Conservation (phyloP, 345 rosid genomes). For the Eucalyptus pauciflora region DNA sequence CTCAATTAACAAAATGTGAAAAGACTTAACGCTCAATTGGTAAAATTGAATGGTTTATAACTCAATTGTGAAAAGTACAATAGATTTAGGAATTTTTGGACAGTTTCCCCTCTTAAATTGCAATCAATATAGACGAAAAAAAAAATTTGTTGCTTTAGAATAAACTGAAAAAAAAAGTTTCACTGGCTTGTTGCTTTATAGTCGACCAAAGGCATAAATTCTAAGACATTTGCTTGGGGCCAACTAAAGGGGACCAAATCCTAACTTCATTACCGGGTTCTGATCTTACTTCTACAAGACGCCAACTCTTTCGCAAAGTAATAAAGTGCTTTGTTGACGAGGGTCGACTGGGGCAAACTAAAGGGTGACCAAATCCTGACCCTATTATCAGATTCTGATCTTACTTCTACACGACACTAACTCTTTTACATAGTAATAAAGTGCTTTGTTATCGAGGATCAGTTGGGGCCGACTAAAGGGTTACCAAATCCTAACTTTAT, state of each 20-base stretch:
- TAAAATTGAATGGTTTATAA: too few relatives aligned
- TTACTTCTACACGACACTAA: background rate
- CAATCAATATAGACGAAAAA: background rate
- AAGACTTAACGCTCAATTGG: accelerated
- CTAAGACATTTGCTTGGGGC: background rate
- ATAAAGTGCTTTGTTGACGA: background rate
- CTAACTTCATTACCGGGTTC: background rate
- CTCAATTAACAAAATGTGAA: too few relatives aligned
- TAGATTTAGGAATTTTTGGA: background rate
- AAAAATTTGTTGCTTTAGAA: background rate
- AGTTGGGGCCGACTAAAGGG: too few relatives aligned
- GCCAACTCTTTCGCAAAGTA: background rate
- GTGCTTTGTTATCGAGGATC: background rate
- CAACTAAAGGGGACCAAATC: background rate
- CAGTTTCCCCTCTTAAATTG: accelerated
- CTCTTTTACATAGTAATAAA: background rate
- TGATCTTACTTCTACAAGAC: background rate
- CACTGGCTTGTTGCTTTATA: background rate
- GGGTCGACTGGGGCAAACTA: background rate
- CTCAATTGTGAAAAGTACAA: background rate
- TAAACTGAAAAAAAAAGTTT: too few relatives aligned
- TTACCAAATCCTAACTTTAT: too few relatives aligned
- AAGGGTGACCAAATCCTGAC: background rate
- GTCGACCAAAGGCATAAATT: background rate
- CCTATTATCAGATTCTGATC: background rate